phyloP scores from a whole-genome alignment of 805 yeast species.

The Metschnikowia koreensis region DNA sequence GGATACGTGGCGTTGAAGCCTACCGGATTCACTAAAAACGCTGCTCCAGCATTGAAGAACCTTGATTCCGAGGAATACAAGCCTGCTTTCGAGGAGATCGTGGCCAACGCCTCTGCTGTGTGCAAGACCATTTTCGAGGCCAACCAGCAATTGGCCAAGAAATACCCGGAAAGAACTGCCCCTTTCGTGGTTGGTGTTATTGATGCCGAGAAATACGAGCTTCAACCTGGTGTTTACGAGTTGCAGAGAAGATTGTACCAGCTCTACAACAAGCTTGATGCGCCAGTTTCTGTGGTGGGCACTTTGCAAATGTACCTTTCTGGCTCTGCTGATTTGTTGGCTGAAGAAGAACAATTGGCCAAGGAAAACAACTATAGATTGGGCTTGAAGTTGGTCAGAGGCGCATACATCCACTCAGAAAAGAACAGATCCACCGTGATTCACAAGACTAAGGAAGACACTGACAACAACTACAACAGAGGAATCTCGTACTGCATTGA shows the following conservation, averaged over 20 bases:
- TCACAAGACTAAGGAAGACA: conserved; percentile 70
- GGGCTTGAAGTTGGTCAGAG: conserved; percentile 89
- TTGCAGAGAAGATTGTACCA: conserved; percentile 79
- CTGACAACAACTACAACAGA: conserved; percentile 74
- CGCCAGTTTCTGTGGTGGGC: conserved; percentile 73
- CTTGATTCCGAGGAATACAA: conserved; percentile 48
- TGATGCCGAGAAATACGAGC: conserved; percentile 88
- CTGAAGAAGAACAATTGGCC: conserved; percentile 66
- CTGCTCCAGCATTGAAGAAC: conserved; percentile 68
- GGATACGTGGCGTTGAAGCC: conserved; percentile 94
- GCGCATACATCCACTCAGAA: conserved; percentile 93
- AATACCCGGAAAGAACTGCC: conserved; percentile 62
- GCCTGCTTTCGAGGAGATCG: conserved; percentile 52
- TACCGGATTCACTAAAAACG: conserved; percentile 79
- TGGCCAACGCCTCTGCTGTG: conserved; percentile 63
- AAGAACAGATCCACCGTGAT: conserved; percentile 64
- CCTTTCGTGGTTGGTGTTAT: conserved; percentile 77
- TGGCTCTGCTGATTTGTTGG: conserved; percentile 61
- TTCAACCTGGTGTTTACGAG: conserved; percentile 89
- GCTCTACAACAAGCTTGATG: conserved; percentile 60
- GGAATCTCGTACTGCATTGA: conserved; percentile 65
- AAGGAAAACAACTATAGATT: conserved; percentile 58
- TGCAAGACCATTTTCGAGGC: conserved; percentile 55
- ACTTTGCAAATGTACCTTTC: conserved; percentile 90
- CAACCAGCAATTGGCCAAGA: conserved; percentile 47